Evolutionary conservation across 345 rosid species (phyloP).

Genomic region (Garcia nutans): DNA sequence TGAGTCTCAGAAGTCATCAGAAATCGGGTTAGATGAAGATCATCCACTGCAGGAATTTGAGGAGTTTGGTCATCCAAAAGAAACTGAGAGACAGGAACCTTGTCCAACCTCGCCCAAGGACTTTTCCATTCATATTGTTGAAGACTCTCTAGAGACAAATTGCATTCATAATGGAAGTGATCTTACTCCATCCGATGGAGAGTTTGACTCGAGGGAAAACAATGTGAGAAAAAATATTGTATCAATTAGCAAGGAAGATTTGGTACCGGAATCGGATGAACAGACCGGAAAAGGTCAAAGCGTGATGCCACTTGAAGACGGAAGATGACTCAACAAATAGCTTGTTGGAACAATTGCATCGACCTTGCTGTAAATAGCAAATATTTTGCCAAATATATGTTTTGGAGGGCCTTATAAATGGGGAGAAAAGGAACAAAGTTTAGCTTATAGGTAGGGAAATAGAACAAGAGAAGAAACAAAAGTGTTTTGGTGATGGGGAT

Average conservation of each 20-base stretch:
- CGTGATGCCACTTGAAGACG: background rate
- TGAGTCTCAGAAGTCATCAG: conserved; percentile 27
- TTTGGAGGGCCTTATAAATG: background rate
- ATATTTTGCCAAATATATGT: background rate
- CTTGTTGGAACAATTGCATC: background rate
- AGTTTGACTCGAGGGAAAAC: background rate
- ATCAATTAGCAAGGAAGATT: background rate
- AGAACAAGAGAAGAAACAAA: background rate
- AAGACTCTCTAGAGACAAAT: conserved; percentile 30
- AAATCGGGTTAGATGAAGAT: conserved; percentile 18
- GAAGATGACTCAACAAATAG: background rate
- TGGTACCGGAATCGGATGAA: conserved; percentile 14
- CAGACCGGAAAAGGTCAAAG: conserved; percentile 5
- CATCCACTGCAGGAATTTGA: conserved; percentile 9
- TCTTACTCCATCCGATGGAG: background rate
- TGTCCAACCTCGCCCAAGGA: conserved; percentile 13
- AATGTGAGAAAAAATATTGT: background rate
- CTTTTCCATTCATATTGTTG: conserved; percentile 20
- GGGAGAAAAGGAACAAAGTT: background rate
- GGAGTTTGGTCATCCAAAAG: conserved; percentile 8
- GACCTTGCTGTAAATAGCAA: background rate
- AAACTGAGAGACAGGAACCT: conserved; percentile 1
- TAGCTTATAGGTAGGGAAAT: background rate
- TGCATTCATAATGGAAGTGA: conserved; percentile 7
- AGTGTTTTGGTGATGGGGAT: background rate